Evolutionary conservation across 495 filamentous ascomycete species (phyloP).

Genomic region (Aspergillus homomorphus): DNA sequence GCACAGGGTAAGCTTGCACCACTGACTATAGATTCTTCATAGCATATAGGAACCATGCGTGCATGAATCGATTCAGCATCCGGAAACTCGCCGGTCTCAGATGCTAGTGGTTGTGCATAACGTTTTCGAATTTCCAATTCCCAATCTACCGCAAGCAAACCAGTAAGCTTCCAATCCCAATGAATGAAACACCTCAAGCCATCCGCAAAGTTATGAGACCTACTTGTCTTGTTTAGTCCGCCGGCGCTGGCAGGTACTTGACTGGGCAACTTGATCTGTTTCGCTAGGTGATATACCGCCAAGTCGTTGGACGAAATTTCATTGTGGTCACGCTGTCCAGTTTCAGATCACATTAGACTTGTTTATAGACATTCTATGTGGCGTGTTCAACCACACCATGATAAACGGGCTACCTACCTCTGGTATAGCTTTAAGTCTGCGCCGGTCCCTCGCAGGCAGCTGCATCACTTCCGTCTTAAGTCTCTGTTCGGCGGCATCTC

Average conservation of each 20-base stretch:
- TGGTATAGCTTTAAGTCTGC: slow-evolving; percentile 77
- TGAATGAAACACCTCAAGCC: neutral
- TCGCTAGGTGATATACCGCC: slow-evolving; percentile 65
- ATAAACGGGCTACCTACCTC: slow-evolving; percentile 40
- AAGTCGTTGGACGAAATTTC: slow-evolving; percentile 63
- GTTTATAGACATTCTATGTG: neutral
- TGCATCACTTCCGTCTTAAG: slow-evolving; percentile 95
- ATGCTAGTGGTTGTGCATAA: slow-evolving; percentile 79
- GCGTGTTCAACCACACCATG: neutral
- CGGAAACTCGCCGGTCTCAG: slow-evolving; percentile 92
- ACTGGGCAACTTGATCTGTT: slow-evolving; percentile 63
- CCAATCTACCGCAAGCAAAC: slow-evolving; percentile 55
- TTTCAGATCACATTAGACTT: slow-evolving; percentile 12
- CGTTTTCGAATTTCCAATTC: slow-evolving; percentile 92
- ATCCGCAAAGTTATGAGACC: slow-evolving; percentile 25
- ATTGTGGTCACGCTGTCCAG: slow-evolving; percentile 59
- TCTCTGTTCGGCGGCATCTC: slow-evolving; percentile 86
- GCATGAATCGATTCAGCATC: slow-evolving; percentile 72
- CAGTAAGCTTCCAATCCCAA: slow-evolving; percentile 21
- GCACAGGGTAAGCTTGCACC: slow-evolving; percentile 71
- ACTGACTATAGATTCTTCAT: slow-evolving; percentile 79
- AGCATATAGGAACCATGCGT: slow-evolving; percentile 91
- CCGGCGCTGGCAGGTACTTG: slow-evolving; percentile 80
- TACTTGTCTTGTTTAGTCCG: slow-evolving; percentile 85
- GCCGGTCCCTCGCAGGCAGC: slow-evolving; percentile 77